phyloP scores from a whole-genome alignment of 2,329 filamentous ascomycete genomes.

The Zasmidium cellare region DNA sequence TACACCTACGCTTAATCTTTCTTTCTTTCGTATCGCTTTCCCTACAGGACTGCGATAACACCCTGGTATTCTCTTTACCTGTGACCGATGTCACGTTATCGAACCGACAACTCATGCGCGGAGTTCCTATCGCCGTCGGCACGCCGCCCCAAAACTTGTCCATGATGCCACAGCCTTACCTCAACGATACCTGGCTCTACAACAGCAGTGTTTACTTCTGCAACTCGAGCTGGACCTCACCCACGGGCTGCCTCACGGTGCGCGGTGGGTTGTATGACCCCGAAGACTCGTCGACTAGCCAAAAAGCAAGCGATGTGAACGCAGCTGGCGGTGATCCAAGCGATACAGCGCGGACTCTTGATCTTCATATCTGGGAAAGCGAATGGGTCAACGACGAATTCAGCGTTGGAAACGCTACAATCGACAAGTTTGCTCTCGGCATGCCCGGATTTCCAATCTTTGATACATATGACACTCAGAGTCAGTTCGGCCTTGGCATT shows the following conservation, averaged over 20 bases:
- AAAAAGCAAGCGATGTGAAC: constrained; percentile 2
- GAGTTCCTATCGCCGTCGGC: constrained; percentile 8
- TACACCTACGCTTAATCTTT: not conserved
- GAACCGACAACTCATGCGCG: constrained; percentile 15
- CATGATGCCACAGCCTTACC: constrained; percentile 8
- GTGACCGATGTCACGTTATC: constrained; percentile 14
- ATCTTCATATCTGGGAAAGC: constrained; percentile 18
- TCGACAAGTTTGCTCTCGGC: constrained; percentile 18
- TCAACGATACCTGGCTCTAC: constrained; percentile 24
- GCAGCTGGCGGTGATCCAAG: constrained; percentile 18
- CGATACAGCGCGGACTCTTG: constrained; percentile 11
- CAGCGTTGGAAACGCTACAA: constrained; percentile 6
- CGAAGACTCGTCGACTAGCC: constrained; percentile 4
- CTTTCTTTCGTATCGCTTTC: not conserved
- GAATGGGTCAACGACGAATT: constrained; percentile 16
- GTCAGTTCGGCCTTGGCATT: constrained; percentile 26
- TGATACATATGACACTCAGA: constrained; percentile 12
- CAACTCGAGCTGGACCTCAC: constrained; percentile 4
- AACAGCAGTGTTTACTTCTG: constrained; percentile 16
- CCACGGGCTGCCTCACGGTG: constrained; percentile 12
- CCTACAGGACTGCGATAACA: not conserved
- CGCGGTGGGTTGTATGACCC: constrained; percentile 22
- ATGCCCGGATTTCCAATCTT: constrained; percentile 19
- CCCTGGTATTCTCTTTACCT: constrained; percentile 3
- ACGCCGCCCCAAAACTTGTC: constrained; percentile 17